These are phyloP conservation scores for Stemphylium lycopersici DNA, from an alignment of 2,329 filamentous ascomycete genomes.

Conservation along the genomic window DNA sequence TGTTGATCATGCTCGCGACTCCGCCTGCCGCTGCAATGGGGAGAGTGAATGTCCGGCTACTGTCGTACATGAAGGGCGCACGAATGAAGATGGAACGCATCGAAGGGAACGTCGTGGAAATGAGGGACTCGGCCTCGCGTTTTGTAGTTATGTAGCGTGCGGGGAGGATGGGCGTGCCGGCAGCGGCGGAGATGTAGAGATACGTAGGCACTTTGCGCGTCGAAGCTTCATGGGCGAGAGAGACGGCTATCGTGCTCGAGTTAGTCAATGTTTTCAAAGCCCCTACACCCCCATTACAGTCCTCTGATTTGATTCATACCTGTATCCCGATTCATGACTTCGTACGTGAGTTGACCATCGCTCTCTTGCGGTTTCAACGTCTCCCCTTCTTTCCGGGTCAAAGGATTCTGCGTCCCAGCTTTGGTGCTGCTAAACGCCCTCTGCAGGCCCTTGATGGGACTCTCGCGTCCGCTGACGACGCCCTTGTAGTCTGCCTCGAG, in stretches of 20 bases:
- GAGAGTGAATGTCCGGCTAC: slow-evolving; percentile 78
- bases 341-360: slow-evolving; percentile 86
- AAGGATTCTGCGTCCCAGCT: slow-evolving; percentile 69
- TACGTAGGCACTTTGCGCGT: slow-evolving; percentile 71
- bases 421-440: slow-evolving; percentile 76
- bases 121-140: slow-evolving; percentile 81
- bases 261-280: background rate
- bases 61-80: slow-evolving; percentile 88
- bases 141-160: slow-evolving; percentile 89
- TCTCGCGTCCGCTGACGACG: slow-evolving; percentile 81
- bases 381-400: slow-evolving; percentile 64
- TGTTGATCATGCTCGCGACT: slow-evolving; percentile 77
- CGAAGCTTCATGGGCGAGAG: slow-evolving; percentile 78
- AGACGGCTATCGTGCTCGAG: slow-evolving; percentile 63
- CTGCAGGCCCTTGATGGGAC: slow-evolving; percentile 76
- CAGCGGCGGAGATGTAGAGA: slow-evolving; percentile 87
- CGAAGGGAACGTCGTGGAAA: slow-evolving; percentile 72
- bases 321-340: slow-evolving; percentile 92
- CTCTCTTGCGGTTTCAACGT: slow-evolving; percentile 69
- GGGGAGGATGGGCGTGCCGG: slow-evolving; percentile 83
- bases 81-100: slow-evolving; percentile 84
- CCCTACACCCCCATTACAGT: no score
- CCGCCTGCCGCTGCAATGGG: slow-evolving; percentile 81
- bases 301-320: slow-evolving; percentile 47
- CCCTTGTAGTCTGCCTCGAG: slow-evolving; percentile 98